Conservation (phyloP, 805 yeast genomes). For the Kluyveromyces siamensis region DNA sequence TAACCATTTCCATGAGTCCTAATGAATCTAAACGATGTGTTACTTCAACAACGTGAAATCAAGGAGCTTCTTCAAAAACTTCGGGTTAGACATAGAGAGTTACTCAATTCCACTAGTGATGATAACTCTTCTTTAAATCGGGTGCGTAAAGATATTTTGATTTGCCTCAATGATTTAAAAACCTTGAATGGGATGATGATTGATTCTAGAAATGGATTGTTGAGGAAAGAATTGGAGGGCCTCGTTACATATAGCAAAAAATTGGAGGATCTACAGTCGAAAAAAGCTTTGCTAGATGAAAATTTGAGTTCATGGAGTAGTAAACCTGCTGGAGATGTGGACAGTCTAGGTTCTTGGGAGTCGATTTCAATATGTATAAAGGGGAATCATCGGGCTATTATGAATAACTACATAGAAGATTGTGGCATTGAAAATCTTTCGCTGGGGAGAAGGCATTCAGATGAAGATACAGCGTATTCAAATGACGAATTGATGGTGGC, state of each 20-base stretch:
- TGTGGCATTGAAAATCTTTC: conserved; percentile 19
- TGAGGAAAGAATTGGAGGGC: conserved; percentile 13
- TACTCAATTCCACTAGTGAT: conserved; percentile 12
- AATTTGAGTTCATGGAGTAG: conserved; percentile 7
- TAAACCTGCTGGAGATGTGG: neutral
- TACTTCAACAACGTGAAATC: conserved; percentile 17
- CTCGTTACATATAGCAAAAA: conserved; percentile 8
- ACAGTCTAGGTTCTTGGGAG: neutral
- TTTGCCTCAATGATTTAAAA: conserved; percentile 22
- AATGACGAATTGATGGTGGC: neutral
- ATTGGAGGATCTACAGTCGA: conserved; percentile 7
- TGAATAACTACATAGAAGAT: conserved; percentile 19
- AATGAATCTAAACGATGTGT: conserved; percentile 11
- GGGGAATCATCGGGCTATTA: conserved; percentile 11
- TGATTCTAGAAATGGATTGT: conserved; percentile 15
- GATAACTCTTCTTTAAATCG: conserved; percentile 10
- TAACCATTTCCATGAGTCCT: neutral
- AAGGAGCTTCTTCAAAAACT: conserved; percentile 14
- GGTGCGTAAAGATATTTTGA: conserved; percentile 19
- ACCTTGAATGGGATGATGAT: conserved; percentile 18
- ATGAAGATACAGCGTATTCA: neutral
- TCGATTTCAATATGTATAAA: conserved; percentile 5
- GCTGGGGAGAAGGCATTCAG: conserved; percentile 3
- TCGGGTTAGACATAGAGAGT: conserved; percentile 13
- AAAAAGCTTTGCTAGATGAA: conserved; percentile 6